Evolutionary conservation across 257 asterid species (phyloP), one percentile per base, ranked within the genome.

Genomic region (Schizonepeta tenuifolia): DNA sequence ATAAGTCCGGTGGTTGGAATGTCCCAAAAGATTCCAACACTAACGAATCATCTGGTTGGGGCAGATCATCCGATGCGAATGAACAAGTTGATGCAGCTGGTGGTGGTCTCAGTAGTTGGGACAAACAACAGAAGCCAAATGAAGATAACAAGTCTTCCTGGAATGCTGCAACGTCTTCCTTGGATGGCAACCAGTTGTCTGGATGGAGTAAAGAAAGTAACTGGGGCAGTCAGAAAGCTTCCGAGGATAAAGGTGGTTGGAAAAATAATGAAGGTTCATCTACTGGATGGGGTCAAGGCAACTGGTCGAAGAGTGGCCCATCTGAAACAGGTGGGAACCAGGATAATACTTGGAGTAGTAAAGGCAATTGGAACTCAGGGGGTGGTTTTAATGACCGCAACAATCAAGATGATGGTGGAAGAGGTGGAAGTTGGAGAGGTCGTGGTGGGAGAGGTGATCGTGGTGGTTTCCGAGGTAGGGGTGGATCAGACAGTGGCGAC

Each of bases 261-360:
- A 65, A 65, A 41, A 44, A 44, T 13, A 85, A 80, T 64, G 89
- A 86, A 33, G 85, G 85, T 59, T 74, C 88, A 54, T 77, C 90
- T 50, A 53, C 81, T 36, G 97, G 92, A 72, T 89, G 96, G 96
- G 93, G 91, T 74, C 88, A 89, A 77, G 72, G 91, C 64, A 91
- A 84, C 69, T 86, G 92, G 90, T 66, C 71, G 57, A 84, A 84
- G 70, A 61, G 77, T 67, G 82, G 83, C 67, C 35, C 79, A 22
- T 73, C 59, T 75, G 82, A 81, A 73, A 62, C 78, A 20, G 88
- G 79, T 55, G 88, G 88, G 69, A 83, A 78, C 26, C 84, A 77
- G 75, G 88, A 79, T 72, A 46, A 80, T 55, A 20, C 81, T 33
- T 89, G 96, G 97, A 79, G 94, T 73, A 79, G 86, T 80, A 88